phyloP scores from a whole-genome alignment of 2,329 filamentous ascomycete species.

The Aspergillus aculeatinus region DNA sequence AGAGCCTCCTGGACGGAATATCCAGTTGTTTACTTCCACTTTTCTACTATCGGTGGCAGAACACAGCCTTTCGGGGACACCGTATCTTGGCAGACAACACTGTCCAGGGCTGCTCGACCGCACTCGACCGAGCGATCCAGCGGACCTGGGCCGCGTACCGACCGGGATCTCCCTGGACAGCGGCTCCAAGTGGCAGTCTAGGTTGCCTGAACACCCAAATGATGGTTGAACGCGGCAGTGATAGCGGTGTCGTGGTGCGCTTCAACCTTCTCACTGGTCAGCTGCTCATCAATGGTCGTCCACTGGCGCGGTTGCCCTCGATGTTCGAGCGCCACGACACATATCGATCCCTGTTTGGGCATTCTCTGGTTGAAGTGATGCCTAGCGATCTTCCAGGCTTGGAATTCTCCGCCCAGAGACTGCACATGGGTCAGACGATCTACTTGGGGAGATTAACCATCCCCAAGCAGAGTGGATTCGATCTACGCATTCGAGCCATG shows the following conservation, averaged over 20 bases:
- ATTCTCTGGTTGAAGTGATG: conserved; percentile 22
- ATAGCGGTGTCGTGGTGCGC: conserved; percentile 21
- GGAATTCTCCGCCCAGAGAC: conserved; percentile 23
- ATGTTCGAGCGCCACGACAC: conserved; percentile 24
- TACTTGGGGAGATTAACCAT: conserved; percentile 16
- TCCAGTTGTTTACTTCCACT: conserved; percentile 16
- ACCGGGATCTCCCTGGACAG: conserved; percentile 10
- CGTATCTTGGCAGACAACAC: conserved; percentile 9
- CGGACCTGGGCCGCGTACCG: conserved; percentile 21
- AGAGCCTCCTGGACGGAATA: conserved; percentile 2
- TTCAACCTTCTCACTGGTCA: conserved; percentile 35
- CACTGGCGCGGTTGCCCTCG: conserved; percentile 29
- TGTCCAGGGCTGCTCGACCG: conserved; percentile 5
- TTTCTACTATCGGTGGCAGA: conserved; percentile 25
- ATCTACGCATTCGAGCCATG: conserved; percentile 36
- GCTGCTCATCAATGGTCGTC: conserved; percentile 33
- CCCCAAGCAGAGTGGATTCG: conserved; percentile 19
- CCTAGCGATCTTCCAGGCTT: conserved; percentile 16
- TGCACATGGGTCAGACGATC: conserved; percentile 22
- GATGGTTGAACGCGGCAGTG: background rate
- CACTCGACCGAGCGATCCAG: conserved; percentile 18
- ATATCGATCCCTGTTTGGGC: conserved; percentile 29
- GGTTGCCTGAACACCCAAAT: conserved; percentile 9
- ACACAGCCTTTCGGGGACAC: conserved; percentile 18
- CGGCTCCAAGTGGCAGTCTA: background rate